Percentiles rank a stretch among this genome's conserved stretches.
Evolutionary conservation across 2,329 filamentous ascomycete species (phyloP).

Genomic region (Penicillium sp.): DNA sequence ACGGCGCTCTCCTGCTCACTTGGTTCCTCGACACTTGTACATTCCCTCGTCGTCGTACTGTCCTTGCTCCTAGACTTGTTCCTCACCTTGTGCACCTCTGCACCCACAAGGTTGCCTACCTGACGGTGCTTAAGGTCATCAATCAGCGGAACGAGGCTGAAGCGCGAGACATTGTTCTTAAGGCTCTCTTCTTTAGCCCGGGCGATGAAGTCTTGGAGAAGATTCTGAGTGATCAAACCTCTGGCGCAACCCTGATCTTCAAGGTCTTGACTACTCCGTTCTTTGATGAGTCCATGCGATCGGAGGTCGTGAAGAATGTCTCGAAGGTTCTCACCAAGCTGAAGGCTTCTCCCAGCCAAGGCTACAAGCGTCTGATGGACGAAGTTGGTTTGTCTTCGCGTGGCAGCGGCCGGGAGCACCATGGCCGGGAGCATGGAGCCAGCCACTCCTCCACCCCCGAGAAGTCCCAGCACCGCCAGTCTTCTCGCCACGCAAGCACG

Average conservation of each 20-base stretch:
- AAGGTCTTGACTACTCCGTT: constrained; percentile 97
- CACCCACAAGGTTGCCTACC: constrained; percentile 96
- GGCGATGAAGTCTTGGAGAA: constrained; percentile 84
- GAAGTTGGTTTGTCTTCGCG: constrained; percentile 80
- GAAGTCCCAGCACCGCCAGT: constrained; percentile 44
- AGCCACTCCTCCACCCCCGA: constrained; percentile 36
- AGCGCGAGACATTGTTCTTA: constrained; percentile 82
- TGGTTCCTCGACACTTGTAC: constrained; percentile 99
- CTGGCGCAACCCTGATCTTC: constrained; percentile 94
- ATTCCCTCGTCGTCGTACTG: constrained; percentile 85
- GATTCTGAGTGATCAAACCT: constrained; percentile 86
- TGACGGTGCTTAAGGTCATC: constrained; percentile 96
- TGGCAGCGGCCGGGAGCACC: constrained; percentile 38
- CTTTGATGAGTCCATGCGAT: constrained; percentile 86
- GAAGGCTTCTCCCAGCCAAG: constrained; percentile 90
- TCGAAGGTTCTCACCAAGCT: constrained; percentile 83
- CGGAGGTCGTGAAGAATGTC: constrained; percentile 87
- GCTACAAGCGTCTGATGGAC: constrained; percentile 98
- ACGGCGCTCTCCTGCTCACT: constrained; percentile 87
- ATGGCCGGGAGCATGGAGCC: constrained; percentile 36
- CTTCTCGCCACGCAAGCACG: constrained; percentile 40
- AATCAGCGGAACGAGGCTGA: constrained; percentile 95
- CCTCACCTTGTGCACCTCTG: constrained; percentile 92
- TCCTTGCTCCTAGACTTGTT: constrained; percentile 86
- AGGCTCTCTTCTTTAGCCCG: constrained; percentile 86